phyloP scores from a whole-genome alignment of 177 flowering plant species.

The Telopea speciosissima region DNA sequence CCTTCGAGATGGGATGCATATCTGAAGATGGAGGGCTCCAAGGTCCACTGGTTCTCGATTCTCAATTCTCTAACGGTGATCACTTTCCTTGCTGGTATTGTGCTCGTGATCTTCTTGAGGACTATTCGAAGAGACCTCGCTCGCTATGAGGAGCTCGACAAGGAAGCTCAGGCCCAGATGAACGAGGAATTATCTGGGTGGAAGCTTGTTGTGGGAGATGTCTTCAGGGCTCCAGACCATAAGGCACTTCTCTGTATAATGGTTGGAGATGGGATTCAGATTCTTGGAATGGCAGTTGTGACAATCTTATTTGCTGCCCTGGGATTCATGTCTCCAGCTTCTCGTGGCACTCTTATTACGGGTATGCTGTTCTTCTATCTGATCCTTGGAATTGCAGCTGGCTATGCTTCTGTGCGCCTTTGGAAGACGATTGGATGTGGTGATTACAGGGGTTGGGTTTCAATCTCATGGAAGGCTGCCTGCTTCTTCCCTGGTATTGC shows the following conservation, averaged over 20 bases:
- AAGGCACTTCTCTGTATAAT: conserved; percentile 26
- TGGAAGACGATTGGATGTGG: conserved; percentile 29
- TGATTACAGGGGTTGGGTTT: conserved; percentile 24
- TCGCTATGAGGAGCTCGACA: conserved; percentile 36
- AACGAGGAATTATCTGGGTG: conserved; percentile 41
- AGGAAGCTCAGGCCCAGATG: conserved; percentile 37
- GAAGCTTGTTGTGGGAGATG: conserved; percentile 41
- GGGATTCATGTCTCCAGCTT: conserved; percentile 42
- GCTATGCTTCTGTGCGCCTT: conserved; percentile 33
- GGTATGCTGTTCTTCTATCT: conserved; percentile 37
- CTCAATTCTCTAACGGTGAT: conserved; percentile 39
- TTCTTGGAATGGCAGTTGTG: conserved; percentile 36
- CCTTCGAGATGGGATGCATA: conserved; percentile 46
- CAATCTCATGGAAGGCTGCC: conserved; percentile 29
- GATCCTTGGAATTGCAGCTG: conserved; percentile 29
- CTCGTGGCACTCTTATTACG: conserved; percentile 30
- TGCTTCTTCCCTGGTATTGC: conserved; percentile 35
- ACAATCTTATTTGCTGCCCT: conserved; percentile 37
- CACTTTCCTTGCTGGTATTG: conserved; percentile 36
- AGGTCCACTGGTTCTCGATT: conserved; percentile 42
- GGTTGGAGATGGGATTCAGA: conserved; percentile 40
- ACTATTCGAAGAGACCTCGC: conserved; percentile 35
- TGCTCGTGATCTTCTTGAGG: conserved; percentile 32
- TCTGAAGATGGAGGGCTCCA: conserved; percentile 38
- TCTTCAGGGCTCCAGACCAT: conserved; percentile 26